Conservation (phyloP, 306 rosid genomes). For the Corylus avellana region DNA sequence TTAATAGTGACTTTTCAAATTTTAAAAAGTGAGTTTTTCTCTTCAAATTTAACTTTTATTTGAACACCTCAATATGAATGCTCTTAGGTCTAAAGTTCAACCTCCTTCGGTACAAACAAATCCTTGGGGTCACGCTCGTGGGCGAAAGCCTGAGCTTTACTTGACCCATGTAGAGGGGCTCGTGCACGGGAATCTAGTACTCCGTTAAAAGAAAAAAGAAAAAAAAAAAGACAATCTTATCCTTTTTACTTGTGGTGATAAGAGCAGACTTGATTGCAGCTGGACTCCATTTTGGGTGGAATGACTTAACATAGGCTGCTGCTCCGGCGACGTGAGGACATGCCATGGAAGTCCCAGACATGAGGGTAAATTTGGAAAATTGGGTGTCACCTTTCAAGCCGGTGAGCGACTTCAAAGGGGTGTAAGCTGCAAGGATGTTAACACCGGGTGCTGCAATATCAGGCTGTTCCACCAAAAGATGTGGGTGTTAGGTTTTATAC, state of each 20-base stretch:
- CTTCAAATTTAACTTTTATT: too few relatives aligned
- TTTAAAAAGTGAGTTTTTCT: too few relatives aligned
- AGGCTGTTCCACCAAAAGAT: conserved; percentile 52
- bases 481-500: conserved; percentile 1
- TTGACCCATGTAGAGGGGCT: too few relatives aligned
- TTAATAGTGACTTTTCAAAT: too few relatives aligned
- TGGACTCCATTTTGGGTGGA: conserved; percentile 80
- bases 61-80: too few relatives aligned
- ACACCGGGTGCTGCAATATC: conserved; percentile 89
- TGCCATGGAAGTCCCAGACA: conserved; percentile 97
- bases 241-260: conserved; percentile 66
- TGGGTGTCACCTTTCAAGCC: conserved; percentile 72
- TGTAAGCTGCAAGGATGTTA: conserved; percentile 75
- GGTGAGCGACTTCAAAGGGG: conserved; percentile 62
- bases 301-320: conserved; percentile 85
- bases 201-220: too few relatives aligned
- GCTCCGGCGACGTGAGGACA: conserved; percentile 93
- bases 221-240: too few relatives aligned
- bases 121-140: too few relatives aligned
- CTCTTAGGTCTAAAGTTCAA: too few relatives aligned
- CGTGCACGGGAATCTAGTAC: too few relatives aligned
- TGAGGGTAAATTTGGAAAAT: conserved; percentile 70
- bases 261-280: conserved; percentile 81
- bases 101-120: too few relatives aligned
- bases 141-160: too few relatives aligned